Conservation (phyloP, 2,329 filamentous ascomycete species). For the Tetracladium maxilliforme region DNA sequence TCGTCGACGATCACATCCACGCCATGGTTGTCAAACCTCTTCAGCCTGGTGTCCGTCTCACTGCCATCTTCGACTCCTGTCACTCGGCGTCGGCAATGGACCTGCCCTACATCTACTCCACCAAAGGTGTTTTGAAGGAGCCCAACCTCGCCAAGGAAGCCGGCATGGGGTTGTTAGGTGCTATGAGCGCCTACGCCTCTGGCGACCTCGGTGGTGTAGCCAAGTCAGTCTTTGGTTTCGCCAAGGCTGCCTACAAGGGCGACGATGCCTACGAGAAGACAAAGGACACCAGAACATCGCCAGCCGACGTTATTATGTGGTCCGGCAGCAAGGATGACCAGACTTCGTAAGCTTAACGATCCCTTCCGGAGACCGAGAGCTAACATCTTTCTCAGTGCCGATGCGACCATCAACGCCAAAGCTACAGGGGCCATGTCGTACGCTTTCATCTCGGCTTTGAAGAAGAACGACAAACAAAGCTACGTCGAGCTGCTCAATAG, state of each 20-base stretch:
- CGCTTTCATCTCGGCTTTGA: conserved; percentile 84
- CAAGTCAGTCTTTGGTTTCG: conserved; percentile 63
- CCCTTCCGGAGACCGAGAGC: too few species aligned
- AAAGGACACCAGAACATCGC: conserved; percentile 77
- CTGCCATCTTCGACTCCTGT: conserved; percentile 55
- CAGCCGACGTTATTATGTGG: conserved; percentile 96
- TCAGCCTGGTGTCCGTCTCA: conserved; percentile 66
- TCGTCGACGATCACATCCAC: conserved; percentile 67
- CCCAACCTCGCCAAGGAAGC: conserved; percentile 55
- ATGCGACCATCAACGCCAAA: conserved; percentile 75
- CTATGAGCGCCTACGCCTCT: conserved; percentile 41
- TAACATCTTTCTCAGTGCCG: conserved; percentile 42
- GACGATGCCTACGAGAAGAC: conserved; percentile 68
- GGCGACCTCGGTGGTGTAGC: conserved; percentile 77
- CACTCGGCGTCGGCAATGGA: conserved; percentile 54
- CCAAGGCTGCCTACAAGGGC: conserved; percentile 76
- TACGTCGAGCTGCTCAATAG: conserved; percentile 93
- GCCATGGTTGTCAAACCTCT: conserved; percentile 63
- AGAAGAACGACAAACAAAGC: conserved; percentile 88
- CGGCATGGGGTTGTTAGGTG: conserved; percentile 45
- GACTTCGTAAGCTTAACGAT: conserved; percentile 68
- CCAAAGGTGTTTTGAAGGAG: conserved; percentile 53
- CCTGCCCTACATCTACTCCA: conserved; percentile 54
- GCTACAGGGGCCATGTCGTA: conserved; percentile 97
- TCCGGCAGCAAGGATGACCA: conserved; percentile 92